Evolutionary conservation across 2,329 filamentous ascomycete genomes (phyloP).

Genomic region (Grosmannia penicillata): DNA sequence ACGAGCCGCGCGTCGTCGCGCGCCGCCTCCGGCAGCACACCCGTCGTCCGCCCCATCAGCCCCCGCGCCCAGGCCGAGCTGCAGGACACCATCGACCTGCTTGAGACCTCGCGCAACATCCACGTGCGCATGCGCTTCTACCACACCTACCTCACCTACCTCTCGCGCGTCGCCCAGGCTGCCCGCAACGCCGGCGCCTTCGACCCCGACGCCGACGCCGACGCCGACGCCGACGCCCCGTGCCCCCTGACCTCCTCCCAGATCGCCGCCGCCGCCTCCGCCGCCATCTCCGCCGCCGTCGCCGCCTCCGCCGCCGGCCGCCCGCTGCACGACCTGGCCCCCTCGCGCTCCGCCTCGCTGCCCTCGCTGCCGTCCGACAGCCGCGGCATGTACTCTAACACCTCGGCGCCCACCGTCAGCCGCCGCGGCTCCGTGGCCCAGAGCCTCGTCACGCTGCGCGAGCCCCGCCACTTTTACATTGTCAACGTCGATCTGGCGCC

Average conservation of each 20-base stretch:
- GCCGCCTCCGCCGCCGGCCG: neutral
- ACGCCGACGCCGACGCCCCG: neutral
- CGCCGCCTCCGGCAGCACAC: neutral
- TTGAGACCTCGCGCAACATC: slow-evolving; percentile 5
- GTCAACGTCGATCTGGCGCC: slow-evolving; percentile 1
- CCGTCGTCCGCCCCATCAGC: neutral
- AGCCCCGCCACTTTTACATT: slow-evolving; percentile 5
- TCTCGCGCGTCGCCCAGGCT: slow-evolving; percentile 3
- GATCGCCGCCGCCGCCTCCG: neutral
- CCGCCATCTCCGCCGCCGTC: slow-evolving; percentile 1
- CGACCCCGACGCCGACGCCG: neutral
- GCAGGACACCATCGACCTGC: slow-evolving; percentile 1
- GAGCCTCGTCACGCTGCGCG: slow-evolving; percentile 2
- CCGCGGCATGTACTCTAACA: neutral
- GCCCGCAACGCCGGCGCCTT: neutral
- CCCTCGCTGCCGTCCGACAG: neutral
- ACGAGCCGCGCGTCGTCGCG: neutral
- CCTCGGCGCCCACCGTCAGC: neutral
- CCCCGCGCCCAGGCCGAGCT: slow-evolving; percentile 1
- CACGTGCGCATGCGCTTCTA: slow-evolving; percentile 6
- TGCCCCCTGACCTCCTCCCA: neutral
- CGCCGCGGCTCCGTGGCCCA: neutral
- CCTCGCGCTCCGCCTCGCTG: neutral
- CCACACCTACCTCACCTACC: slow-evolving; percentile 5
- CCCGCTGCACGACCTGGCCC: no score